Evolutionary conservation across 2,329 filamentous ascomycete species (phyloP).

Genomic region (Cladorrhinum sp.): DNA sequence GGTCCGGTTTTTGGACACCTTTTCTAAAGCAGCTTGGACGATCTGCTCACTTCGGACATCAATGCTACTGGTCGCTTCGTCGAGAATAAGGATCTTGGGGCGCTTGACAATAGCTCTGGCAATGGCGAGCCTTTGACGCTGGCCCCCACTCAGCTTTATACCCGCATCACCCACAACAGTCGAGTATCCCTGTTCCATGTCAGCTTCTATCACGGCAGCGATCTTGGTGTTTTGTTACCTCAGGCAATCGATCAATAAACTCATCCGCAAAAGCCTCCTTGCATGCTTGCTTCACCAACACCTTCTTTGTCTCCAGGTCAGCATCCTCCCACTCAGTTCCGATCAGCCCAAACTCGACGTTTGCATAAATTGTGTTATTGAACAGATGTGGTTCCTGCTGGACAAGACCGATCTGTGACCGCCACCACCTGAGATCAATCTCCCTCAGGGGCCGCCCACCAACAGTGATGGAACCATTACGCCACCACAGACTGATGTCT

Average conservation of each 20-base stretch:
- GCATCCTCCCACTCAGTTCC: conserved; percentile 39
- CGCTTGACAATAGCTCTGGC: conserved; percentile 31
- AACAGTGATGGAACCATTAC: conserved; percentile 27
- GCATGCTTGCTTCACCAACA: conserved; percentile 62
- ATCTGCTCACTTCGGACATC: conserved; percentile 43
- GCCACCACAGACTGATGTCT: conserved; percentile 20
- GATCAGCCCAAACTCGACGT: conserved; percentile 51
- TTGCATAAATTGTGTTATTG: conserved; percentile 48
- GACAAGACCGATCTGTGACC: conserved; percentile 44
- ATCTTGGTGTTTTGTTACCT: conserved; percentile 34
- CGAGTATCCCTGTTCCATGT: conserved; percentile 57
- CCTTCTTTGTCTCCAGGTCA: conserved; percentile 42
- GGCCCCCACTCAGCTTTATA: conserved; percentile 70
- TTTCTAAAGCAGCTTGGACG: conserved; percentile 31
- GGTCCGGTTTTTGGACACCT: conserved; percentile 29
- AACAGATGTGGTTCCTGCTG: conserved; percentile 44
- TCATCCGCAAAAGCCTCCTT: conserved; percentile 67
- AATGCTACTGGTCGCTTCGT: conserved; percentile 42
- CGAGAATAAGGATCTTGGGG: conserved; percentile 31
- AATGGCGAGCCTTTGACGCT: conserved; percentile 75
- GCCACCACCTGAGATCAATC: conserved; percentile 61
- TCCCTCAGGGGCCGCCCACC: conserved; percentile 33
- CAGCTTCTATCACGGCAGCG: conserved; percentile 12
- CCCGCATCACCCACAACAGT: conserved; percentile 77
- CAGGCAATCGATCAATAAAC: conserved; percentile 62